A percentile compares a stretch with the other conserved stretches of the same genome.
Evolutionary conservation across 306 rosid species (phyloP).

Genomic region (Cercis canadensis): DNA sequence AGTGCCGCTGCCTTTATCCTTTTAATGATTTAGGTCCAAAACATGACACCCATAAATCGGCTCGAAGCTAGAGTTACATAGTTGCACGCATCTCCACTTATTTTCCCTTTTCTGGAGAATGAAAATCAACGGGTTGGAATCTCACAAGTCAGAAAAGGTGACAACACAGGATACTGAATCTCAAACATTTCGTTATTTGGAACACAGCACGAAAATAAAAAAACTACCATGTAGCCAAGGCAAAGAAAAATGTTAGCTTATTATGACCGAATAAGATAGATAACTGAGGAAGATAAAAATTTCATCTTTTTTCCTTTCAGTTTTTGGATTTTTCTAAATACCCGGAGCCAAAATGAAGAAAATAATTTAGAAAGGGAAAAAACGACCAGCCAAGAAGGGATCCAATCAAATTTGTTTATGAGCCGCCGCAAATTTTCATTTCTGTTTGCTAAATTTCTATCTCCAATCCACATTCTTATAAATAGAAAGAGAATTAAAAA

Average conservation of each 20-base stretch:
- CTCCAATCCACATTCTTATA: background rate
- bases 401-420: background rate
- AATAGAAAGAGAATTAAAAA: background rate
- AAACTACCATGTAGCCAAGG: background rate
- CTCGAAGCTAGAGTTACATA: background rate
- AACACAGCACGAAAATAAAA: background rate
- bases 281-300: background rate
- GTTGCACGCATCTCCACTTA: slow-evolving; percentile 15
- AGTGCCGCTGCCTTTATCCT: slow-evolving; percentile 9
- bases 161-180: background rate
- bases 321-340: background rate
- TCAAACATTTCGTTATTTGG: background rate
- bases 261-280: background rate
- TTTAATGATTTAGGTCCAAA: slow-evolving; percentile 16
- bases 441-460: background rate
- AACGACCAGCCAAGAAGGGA: background rate
- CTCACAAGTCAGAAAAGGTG: no score
- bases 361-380: background rate
- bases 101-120: slow-evolving; percentile 3
- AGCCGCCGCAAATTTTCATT: background rate
- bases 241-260: background rate
- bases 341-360: background rate
- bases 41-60: slow-evolving; percentile 9
- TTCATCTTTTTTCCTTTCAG: background rate
- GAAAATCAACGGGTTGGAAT: background rate